These are phyloP conservation scores for Blepharisma stoltei DNA, from an alignment of 73 alveolate genomes.

Conservation along the genomic window DNA sequence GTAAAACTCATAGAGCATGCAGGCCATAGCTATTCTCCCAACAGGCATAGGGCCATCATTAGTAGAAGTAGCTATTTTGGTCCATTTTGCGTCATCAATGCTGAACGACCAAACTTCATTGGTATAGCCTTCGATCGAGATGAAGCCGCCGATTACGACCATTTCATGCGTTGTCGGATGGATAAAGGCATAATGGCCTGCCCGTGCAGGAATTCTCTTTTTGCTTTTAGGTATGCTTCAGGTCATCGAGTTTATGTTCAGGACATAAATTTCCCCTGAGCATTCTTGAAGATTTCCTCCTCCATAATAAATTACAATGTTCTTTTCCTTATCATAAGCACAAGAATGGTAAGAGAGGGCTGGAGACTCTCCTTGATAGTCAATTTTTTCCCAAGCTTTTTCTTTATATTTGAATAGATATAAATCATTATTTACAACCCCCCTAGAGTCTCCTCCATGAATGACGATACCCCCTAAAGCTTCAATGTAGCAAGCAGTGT, in stretches of 20 bases:
- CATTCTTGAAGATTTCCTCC: slow-evolving; percentile 27
- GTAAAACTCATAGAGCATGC: background rate
- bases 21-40: background rate
- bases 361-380: background rate
- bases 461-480: background rate
- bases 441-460: slow-evolving; percentile 21
- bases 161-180: background rate
- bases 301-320: background rate
- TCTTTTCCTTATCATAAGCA: background rate
- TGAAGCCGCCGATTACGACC: slow-evolving; percentile 7
- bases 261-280: background rate
- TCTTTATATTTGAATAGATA: background rate
- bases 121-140: slow-evolving; percentile 7
- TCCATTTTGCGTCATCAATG: slow-evolving; percentile 1
- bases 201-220: background rate
- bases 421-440: background rate
- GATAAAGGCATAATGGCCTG: slow-evolving; percentile 18
- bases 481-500: background rate
- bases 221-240: background rate
- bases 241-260: background rate
- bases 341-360: slow-evolving; percentile 14
- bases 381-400: background rate
- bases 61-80: background rate
- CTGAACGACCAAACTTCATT: slow-evolving; percentile 11
- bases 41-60: slow-evolving; percentile 18